These are phyloP conservation scores for Ustilago bromivora DNA, from an alignment of 1,284 basidiomycete species.

Conservation along the genomic window DNA sequence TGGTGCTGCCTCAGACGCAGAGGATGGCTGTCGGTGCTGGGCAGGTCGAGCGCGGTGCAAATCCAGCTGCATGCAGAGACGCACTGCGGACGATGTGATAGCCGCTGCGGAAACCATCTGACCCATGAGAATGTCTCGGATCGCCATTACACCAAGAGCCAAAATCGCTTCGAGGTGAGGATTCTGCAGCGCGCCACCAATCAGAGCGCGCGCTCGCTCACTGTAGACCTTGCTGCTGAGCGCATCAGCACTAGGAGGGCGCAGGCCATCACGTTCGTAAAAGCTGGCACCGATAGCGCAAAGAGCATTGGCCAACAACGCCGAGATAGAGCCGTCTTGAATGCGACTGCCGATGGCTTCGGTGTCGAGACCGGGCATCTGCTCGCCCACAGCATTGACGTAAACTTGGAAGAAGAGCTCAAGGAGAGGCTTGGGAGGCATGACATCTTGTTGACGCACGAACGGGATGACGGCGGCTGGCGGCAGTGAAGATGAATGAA, in stretches of 20 bases:
- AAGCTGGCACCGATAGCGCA: conserved; percentile 41
- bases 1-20: background rate
- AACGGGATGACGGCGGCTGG: conserved; percentile 18
- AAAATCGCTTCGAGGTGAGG: conserved; percentile 39
- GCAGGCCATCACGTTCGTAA: conserved; percentile 26
- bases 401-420: conserved; percentile 37
- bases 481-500: conserved; percentile 12
- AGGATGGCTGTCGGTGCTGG: conserved; percentile 12
- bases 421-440: conserved; percentile 21
- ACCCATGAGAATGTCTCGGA: conserved; percentile 37
- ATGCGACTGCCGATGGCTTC: conserved; percentile 26
- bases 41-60: conserved; percentile 30
- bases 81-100: conserved; percentile 32
- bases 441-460: conserved; percentile 34
- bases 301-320: conserved; percentile 44
- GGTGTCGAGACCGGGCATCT: conserved; percentile 48
- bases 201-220: conserved; percentile 34
- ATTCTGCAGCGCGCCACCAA: conserved; percentile 30
- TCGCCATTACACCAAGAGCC: conserved; percentile 41
- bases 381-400: conserved; percentile 27
- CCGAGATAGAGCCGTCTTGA: conserved; percentile 31
- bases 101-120: conserved; percentile 31
- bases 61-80: conserved; percentile 43
- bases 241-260: conserved; percentile 5
- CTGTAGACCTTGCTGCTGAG: conserved; percentile 37